Conservation (phyloP, 371 early-diverging fungal genomes). For the Saksenaea oblongispora region DNA sequence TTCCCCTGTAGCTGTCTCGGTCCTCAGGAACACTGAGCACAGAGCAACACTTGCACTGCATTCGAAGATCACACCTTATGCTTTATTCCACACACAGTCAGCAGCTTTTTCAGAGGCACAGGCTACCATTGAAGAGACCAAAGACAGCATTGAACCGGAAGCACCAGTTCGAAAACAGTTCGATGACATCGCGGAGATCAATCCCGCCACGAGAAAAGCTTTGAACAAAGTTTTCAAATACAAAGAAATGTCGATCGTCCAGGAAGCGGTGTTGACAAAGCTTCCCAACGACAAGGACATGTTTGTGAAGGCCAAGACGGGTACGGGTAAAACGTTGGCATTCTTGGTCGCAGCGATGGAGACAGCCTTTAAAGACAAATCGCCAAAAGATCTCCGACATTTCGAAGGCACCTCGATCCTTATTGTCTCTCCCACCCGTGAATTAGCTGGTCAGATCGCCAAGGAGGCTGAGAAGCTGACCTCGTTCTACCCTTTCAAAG, state of each 20-base stretch:
- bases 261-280: conserved; percentile 72
- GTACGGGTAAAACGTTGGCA: conserved; percentile 97
- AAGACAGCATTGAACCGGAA: conserved; percentile 11
- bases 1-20: conserved; percentile 5
- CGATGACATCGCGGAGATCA: conserved; percentile 49
- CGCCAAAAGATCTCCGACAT: conserved; percentile 26
- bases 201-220: conserved; percentile 64
- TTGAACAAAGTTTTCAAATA: conserved; percentile 71
- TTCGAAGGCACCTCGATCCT: conserved; percentile 72
- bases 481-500: conserved; percentile 64
- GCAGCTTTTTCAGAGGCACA: conserved; percentile 1
- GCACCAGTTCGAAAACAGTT: conserved; percentile 44
- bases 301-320: conserved; percentile 95
- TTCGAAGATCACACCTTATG: conserved; percentile 28
- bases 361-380: conserved; percentile 47
- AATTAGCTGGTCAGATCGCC: conserved; percentile 94
- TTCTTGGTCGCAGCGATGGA: conserved; percentile 93
- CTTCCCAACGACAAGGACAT: conserved; percentile 80
- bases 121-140: conserved; percentile 1
- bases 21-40: conserved; percentile 2
- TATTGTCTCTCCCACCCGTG: conserved; percentile 96
- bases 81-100: conserved; percentile 22
- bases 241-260: conserved; percentile 79
- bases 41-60: conserved; percentile 6
- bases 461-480: conserved; percentile 78